These are phyloP conservation scores for Phoma sp. DNA, from an alignment of 2,329 filamentous ascomycete species.

Conservation along the genomic window DNA sequence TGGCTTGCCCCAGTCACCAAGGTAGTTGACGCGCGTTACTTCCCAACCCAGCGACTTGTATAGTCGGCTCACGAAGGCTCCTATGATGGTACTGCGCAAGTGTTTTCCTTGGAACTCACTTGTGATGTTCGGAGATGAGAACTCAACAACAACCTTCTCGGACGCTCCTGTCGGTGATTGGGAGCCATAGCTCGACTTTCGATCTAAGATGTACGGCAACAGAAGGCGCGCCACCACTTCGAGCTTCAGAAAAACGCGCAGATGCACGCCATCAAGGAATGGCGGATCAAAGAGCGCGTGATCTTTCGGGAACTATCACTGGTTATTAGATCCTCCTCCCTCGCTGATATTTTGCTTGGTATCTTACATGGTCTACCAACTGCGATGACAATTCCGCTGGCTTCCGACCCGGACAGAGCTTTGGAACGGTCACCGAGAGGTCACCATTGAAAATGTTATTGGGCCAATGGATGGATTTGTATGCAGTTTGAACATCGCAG, in stretches of 20 bases:
- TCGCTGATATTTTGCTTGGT: too few relatives aligned
- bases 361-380: constrained; percentile 33
- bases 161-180: constrained; percentile 57
- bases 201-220: constrained; percentile 68
- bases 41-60: constrained; percentile 68
- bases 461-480: constrained; percentile 38
- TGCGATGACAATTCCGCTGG: constrained; percentile 22
- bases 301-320: constrained; percentile 68
- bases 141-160: constrained; percentile 71
- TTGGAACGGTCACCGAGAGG: constrained; percentile 36
- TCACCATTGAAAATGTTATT: constrained; percentile 44
- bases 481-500: constrained; percentile 27
- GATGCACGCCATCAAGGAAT: constrained; percentile 64
- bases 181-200: constrained; percentile 65
- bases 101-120: constrained; percentile 74
- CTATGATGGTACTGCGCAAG: constrained; percentile 72
- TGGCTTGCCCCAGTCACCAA: constrained; percentile 74
- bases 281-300: constrained; percentile 72
- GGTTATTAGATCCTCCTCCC: neutral
- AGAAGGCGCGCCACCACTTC: constrained; percentile 65
- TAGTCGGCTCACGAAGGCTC: constrained; percentile 67
- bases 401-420: constrained; percentile 34
- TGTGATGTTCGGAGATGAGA: constrained; percentile 78
- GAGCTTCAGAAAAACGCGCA: constrained; percentile 72
- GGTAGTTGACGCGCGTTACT: constrained; percentile 69